Conservation (phyloP, 164 flowering plant genomes). For the Pachysandra terminalis region DNA sequence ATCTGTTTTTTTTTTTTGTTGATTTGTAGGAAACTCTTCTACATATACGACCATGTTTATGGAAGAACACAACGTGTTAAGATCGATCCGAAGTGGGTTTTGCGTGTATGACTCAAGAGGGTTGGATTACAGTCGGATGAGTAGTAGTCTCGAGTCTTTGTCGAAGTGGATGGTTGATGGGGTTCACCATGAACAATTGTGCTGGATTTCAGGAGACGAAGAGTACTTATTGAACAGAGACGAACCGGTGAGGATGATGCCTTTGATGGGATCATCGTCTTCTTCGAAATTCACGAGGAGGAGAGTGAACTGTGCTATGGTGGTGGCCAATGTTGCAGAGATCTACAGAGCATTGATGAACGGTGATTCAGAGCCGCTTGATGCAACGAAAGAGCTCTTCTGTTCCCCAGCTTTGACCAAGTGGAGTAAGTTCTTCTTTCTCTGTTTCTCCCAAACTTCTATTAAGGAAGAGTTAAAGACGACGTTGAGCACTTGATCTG, state of each 20-base stretch:
- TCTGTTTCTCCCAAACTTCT: background rate
- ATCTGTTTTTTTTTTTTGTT: too few species aligned
- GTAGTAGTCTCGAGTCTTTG: too few species aligned
- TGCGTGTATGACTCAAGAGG: constrained; percentile 77
- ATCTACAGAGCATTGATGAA: constrained; percentile 36
- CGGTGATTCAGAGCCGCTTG: constrained; percentile 46
- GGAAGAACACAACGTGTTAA: constrained; percentile 81
- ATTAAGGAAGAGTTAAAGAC: too few species aligned
- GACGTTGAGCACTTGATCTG: too few species aligned
- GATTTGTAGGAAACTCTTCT: constrained; percentile 28
- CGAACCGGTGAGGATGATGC: constrained; percentile 1
- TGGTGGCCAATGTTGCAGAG: constrained; percentile 62
- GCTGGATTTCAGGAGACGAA: constrained; percentile 42
- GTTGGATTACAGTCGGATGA: constrained; percentile 36
- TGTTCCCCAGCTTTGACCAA: constrained; percentile 41
- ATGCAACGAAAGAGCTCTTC: constrained; percentile 55
- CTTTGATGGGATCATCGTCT: constrained; percentile 8
- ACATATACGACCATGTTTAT: constrained; percentile 42
- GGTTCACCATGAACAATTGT: constrained; percentile 59
- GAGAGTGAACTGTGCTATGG: constrained; percentile 55
- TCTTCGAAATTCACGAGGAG: constrained; percentile 42
- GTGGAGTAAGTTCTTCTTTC: constrained; percentile 44
- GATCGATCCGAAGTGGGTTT: constrained; percentile 62
- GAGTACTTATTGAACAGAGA: too few species aligned
- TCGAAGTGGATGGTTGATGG: constrained; percentile 56